A percentile compares a stretch with the other conserved stretches of the same genome.
Conservation (phyloP, 1,139 yeast genomes). For the Candida anutae region DNA sequence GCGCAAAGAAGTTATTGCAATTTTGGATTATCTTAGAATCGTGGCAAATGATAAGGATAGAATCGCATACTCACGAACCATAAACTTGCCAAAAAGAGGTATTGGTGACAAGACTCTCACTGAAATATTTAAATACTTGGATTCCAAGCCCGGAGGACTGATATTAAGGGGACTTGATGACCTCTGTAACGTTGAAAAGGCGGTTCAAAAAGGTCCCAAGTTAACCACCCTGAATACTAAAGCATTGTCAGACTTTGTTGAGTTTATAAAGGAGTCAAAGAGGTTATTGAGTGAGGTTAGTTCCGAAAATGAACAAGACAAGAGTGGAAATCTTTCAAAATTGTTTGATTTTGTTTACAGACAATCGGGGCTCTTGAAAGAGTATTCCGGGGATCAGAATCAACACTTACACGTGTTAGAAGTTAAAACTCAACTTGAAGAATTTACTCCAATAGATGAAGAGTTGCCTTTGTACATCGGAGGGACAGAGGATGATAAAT, state of each 20-base stretch:
- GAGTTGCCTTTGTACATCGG: slow-evolving; percentile 12
- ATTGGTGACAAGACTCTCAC: slow-evolving; percentile 56
- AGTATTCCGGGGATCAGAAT: slow-evolving; percentile 19
- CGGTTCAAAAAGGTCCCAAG: slow-evolving; percentile 3
- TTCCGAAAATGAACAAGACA: slow-evolving; percentile 1
- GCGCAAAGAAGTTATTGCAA: slow-evolving; percentile 53
- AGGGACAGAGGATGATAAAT: slow-evolving; percentile 12
- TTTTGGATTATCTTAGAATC: slow-evolving; percentile 59
- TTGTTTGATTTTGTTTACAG: slow-evolving; percentile 21
- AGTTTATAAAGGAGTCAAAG: slow-evolving; percentile 22
- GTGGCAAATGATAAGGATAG: slow-evolving; percentile 46
- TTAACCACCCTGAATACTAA: slow-evolving; percentile 8
- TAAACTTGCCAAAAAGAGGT: slow-evolving; percentile 60
- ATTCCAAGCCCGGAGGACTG: slow-evolving; percentile 1
- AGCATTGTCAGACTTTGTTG: slow-evolving; percentile 20
- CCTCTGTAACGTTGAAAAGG: neutral
- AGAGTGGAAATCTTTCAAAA: slow-evolving; percentile 5
- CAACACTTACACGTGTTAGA: slow-evolving; percentile 34
- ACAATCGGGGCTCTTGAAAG: slow-evolving; percentile 24
- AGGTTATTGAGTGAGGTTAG: neutral
- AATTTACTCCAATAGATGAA: slow-evolving; percentile 43
- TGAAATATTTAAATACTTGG: slow-evolving; percentile 19
- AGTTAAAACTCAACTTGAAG: slow-evolving; percentile 34
- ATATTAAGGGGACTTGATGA: neutral
- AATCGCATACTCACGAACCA: slow-evolving; percentile 48